These are phyloP conservation scores for Cytidiella melzeri DNA, from an alignment of 768 basidiomycete genomes.

Conservation along the genomic window DNA sequence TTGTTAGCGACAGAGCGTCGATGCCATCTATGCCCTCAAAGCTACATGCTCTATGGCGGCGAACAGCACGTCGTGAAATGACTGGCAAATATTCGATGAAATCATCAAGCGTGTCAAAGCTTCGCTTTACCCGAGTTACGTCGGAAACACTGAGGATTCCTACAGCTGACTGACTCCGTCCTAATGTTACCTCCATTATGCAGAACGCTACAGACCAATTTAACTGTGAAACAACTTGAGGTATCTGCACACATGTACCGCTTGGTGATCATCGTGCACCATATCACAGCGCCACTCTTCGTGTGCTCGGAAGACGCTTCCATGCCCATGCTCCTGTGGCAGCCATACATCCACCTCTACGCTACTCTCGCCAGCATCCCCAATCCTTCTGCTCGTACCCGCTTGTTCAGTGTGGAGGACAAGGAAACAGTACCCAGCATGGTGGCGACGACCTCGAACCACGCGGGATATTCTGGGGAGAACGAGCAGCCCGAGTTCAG, in stretches of 20 bases:
- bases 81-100: slow-evolving; percentile 77
- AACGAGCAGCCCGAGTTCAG: slow-evolving; percentile 64
- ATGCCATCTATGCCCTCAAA: slow-evolving; percentile 71
- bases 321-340: slow-evolving; percentile 41
- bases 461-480: slow-evolving; percentile 39
- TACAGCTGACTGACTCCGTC: neutral
- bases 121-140: slow-evolving; percentile 61
- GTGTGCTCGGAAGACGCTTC: slow-evolving; percentile 32
- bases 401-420: slow-evolving; percentile 58
- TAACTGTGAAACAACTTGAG: slow-evolving; percentile 43
- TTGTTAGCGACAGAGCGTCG: slow-evolving; percentile 43
- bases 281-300: slow-evolving; percentile 61
- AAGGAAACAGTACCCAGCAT: slow-evolving; percentile 47
- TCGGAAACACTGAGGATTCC: slow-evolving; percentile 35
- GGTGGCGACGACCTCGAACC: slow-evolving; percentile 71
- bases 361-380: slow-evolving; percentile 87
- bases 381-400: slow-evolving; percentile 48
- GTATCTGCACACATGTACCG: slow-evolving; percentile 36
- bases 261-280: slow-evolving; percentile 82
- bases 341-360: slow-evolving; percentile 79
- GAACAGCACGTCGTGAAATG: slow-evolving; percentile 53
- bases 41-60: slow-evolving; percentile 71
- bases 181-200: slow-evolving; percentile 39
- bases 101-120: slow-evolving; percentile 72
- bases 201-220: slow-evolving; percentile 31